Evolutionary conservation across 2,329 filamentous ascomycete species (phyloP).

Genomic region (Fusarium udum): DNA sequence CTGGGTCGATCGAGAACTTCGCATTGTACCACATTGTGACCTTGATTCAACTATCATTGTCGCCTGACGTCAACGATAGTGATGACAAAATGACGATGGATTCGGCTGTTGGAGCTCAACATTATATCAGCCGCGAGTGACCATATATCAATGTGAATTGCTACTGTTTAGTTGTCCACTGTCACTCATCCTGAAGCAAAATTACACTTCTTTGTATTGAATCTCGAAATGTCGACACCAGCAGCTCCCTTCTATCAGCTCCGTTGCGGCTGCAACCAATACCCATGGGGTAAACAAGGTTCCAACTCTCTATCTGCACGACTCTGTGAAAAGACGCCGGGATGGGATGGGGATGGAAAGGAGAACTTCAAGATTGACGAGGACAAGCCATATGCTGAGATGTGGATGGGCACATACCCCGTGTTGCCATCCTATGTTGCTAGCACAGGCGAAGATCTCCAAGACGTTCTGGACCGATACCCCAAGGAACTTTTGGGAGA

Average conservation of each 20-base stretch:
- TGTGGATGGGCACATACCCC: conserved; percentile 84
- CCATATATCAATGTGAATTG: not conserved
- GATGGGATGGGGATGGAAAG: conserved; percentile 44
- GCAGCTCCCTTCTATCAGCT: conserved; percentile 55
- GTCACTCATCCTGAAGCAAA: not conserved
- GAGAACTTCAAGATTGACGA: conserved; percentile 70
- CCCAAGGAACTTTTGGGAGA: conserved; percentile 71
- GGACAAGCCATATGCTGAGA: conserved; percentile 68
- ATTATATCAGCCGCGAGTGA: not conserved
- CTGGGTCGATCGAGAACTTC: conserved; percentile 14
- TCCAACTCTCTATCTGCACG: conserved; percentile 71
- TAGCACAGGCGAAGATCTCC: conserved; percentile 69
- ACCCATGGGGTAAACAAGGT: conserved; percentile 77
- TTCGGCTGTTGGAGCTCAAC: not conserved
- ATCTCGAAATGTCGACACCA: conserved; percentile 30
- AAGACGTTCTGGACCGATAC: conserved; percentile 70
- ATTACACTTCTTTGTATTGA: not conserved
- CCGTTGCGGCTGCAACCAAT: conserved; percentile 64
- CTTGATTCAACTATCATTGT: conserved; percentile 11
- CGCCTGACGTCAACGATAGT: conserved; percentile 38
- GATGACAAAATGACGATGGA: conserved; percentile 37
- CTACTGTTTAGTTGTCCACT: too few species aligned
- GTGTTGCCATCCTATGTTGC: conserved; percentile 73
- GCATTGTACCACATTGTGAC: not conserved
- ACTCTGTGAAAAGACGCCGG: conserved; percentile 72